These are phyloP conservation scores for Aaosphaeria pasadenensis DNA, from an alignment of 2,329 filamentous ascomycete species.

Conservation along the genomic window DNA sequence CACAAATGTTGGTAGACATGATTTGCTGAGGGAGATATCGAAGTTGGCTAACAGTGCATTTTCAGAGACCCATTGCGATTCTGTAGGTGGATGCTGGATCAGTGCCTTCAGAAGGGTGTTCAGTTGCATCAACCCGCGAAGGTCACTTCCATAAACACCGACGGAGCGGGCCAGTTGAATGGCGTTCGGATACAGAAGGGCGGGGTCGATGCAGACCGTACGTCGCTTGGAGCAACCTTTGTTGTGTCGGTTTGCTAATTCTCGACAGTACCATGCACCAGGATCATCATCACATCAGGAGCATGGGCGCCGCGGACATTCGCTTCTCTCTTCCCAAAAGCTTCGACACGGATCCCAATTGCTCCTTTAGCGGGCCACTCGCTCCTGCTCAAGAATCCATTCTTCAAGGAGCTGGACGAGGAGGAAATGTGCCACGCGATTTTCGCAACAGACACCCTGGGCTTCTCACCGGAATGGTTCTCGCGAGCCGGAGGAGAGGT, in stretches of 20 bases:
- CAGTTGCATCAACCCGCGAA: conserved; percentile 63
- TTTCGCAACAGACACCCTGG: conserved; percentile 58
- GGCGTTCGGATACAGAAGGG: conserved; percentile 52
- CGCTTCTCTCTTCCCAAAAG: conserved; percentile 58
- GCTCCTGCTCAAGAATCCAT: conserved; percentile 62
- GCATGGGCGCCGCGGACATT: conserved; percentile 71
- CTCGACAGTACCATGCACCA: conserved; percentile 56
- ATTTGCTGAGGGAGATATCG: background rate
- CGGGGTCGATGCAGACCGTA: conserved; percentile 44
- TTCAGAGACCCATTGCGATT: conserved; percentile 64
- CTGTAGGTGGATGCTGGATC: conserved; percentile 62
- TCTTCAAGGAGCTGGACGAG: conserved; percentile 50
- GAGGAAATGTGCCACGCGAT: conserved; percentile 61
- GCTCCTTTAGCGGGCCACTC: conserved; percentile 68
- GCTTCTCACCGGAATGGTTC: conserved; percentile 70
- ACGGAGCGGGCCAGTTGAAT: conserved; percentile 51
- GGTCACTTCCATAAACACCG: conserved; percentile 52
- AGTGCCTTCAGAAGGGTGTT: conserved; percentile 60
- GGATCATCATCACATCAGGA: conserved; percentile 66
- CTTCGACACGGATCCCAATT: conserved; percentile 55
- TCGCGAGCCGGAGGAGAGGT: conserved; percentile 65
- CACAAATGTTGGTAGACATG: conserved; percentile 53
- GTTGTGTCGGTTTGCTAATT: conserved; percentile 9
- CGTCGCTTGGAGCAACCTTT: background rate
- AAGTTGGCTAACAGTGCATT: background rate